These are phyloP conservation scores for Eucalyptus pauciflora DNA, from an alignment of 345 rosid genomes.

Conservation along the genomic window DNA sequence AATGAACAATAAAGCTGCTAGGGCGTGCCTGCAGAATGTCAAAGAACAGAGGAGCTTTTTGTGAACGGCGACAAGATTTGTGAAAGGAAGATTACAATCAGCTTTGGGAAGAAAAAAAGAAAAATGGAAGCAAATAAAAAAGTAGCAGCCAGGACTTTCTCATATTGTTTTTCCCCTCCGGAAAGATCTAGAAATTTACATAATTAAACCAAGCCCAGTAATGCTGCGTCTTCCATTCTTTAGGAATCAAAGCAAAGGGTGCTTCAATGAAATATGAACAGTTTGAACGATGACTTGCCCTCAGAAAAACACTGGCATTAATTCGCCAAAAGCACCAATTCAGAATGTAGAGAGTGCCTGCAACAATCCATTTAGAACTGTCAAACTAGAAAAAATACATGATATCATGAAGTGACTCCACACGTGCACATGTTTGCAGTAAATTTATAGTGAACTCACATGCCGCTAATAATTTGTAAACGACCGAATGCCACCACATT, in stretches of 20 bases:
- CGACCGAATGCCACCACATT: background rate
- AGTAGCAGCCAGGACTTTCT: background rate
- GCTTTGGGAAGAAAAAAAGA: background rate
- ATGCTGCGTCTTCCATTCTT: background rate
- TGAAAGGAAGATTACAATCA: background rate
- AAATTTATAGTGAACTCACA: background rate
- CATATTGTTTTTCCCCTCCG: background rate
- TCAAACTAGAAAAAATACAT: background rate
- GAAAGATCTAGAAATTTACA: slow-evolving; percentile 3
- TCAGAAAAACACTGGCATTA: background rate
- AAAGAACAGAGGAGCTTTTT: background rate
- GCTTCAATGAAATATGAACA: background rate
- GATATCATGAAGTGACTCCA: background rate
- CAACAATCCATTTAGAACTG: background rate
- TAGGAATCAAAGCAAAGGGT: background rate
- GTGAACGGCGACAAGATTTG: background rate
- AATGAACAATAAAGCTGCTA: background rate
- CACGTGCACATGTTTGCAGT: background rate
- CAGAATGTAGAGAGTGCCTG: background rate
- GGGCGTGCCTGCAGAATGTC: background rate
- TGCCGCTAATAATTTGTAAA: background rate
- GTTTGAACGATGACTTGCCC: background rate
- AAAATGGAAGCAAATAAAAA: background rate
- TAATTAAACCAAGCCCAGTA: background rate
- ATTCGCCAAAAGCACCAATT: background rate